Evolutionary conservation across 148 eudicot genomes (phyloP).

Genomic region (Silene conica): DNA sequence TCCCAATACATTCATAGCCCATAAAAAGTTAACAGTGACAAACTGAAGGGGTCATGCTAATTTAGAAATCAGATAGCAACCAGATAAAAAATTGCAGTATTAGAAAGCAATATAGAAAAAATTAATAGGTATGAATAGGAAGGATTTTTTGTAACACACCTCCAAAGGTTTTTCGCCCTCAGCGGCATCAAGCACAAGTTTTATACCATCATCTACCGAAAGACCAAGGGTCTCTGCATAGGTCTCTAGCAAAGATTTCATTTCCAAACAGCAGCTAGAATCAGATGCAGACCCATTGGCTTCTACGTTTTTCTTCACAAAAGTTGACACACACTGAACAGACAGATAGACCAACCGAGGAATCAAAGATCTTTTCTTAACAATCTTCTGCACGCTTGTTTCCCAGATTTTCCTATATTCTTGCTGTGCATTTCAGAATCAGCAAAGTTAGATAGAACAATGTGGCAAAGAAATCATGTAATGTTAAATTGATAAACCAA

Average conservation of each 20-base stretch:
- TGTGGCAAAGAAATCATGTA: not conserved
- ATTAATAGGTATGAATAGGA: not conserved
- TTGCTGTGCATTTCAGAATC: slow-evolving; percentile 35
- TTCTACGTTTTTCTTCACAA: slow-evolving; percentile 50
- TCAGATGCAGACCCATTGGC: slow-evolving; percentile 56
- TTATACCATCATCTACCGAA: slow-evolving; percentile 65
- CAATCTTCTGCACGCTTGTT: slow-evolving; percentile 35
- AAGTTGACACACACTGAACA: slow-evolving; percentile 65
- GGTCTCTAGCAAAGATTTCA: slow-evolving; percentile 68
- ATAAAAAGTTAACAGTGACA: not conserved
- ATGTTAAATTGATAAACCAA: not conserved
- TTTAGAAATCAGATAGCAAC: not conserved
- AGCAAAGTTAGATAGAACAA: slow-evolving; percentile 5
- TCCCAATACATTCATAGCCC: not conserved
- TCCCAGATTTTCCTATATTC: slow-evolving; percentile 46
- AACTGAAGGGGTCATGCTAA: not conserved
- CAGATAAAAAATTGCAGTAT: not conserved
- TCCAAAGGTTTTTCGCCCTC: slow-evolving; percentile 46
- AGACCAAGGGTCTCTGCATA: slow-evolving; percentile 59
- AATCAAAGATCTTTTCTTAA: slow-evolving; percentile 69
- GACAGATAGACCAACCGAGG: slow-evolving; percentile 85
- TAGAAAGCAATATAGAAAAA: not conserved
- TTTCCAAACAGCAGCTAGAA: slow-evolving; percentile 44
- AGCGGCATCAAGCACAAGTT: slow-evolving; percentile 49
- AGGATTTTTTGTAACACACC: slow-evolving; percentile 34